Evolutionary conservation across 305 asterid species (phyloP).

Genomic region (Fraxinus greggii): DNA sequence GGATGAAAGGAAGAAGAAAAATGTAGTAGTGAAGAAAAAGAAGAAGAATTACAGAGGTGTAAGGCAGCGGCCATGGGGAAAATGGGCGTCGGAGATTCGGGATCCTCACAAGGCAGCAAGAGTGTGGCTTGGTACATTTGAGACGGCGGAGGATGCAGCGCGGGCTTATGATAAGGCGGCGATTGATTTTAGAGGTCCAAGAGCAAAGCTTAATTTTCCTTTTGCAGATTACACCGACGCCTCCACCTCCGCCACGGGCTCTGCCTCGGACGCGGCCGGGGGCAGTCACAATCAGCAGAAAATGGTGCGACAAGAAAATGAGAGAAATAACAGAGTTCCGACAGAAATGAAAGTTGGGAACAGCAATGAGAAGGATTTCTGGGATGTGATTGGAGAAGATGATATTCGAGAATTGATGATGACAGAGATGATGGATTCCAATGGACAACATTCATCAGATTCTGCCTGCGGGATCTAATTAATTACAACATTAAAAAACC

Average conservation of each 20-base stretch:
- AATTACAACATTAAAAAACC: neutral
- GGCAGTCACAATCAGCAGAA: neutral
- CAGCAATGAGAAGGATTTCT: constrained; percentile 24
- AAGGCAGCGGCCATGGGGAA: constrained; percentile 97
- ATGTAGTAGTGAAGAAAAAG: constrained; percentile 37
- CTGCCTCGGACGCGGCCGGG: neutral
- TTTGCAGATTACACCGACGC: constrained; percentile 56
- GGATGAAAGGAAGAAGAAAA: constrained; percentile 25
- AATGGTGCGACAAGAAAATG: constrained; percentile 12
- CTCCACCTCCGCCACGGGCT: neutral
- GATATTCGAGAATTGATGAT: constrained; percentile 51
- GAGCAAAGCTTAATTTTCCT: constrained; percentile 79
- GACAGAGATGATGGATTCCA: constrained; percentile 43
- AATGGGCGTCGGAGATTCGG: constrained; percentile 89
- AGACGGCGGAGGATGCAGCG: constrained; percentile 77
- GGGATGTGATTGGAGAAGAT: constrained; percentile 47
- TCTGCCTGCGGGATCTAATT: constrained; percentile 36
- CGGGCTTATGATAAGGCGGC: constrained; percentile 86
- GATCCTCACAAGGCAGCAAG: constrained; percentile 81
- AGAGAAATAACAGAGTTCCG: neutral
- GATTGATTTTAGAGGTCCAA: constrained; percentile 78
- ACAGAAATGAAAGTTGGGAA: constrained; percentile 23
- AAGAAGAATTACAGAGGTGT: constrained; percentile 80
- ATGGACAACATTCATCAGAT: constrained; percentile 41
- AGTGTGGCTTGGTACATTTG: constrained; percentile 91